Conservation (phyloP, 2,329 filamentous ascomycete genomes). For the Pyrenochaeta sp. region DNA sequence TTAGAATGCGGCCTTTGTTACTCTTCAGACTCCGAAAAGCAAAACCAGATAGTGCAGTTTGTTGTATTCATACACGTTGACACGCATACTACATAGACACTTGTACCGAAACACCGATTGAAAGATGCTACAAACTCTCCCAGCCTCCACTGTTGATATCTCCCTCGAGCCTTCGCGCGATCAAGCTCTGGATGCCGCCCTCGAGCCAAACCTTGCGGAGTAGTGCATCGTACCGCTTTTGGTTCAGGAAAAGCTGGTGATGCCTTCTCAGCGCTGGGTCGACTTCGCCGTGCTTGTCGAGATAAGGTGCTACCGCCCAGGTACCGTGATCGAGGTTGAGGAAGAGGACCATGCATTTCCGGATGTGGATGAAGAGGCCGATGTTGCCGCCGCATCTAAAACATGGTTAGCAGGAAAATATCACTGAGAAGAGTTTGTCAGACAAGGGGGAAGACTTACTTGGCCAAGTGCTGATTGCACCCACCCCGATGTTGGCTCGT, state of each 20-base stretch:
- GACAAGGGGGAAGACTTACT: slow-evolving; percentile 65
- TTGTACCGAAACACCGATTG: not conserved
- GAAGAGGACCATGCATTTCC: slow-evolving; percentile 93
- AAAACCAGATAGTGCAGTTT: no score
- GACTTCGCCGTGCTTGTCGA: slow-evolving; percentile 94
- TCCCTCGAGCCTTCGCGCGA: slow-evolving; percentile 87
- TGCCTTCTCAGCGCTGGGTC: slow-evolving; percentile 87
- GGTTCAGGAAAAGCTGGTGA: slow-evolving; percentile 89
- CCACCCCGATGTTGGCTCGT: slow-evolving; percentile 66
- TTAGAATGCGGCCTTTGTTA: no score
- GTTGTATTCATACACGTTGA: no score
- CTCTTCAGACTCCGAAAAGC: no score
- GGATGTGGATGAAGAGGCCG: slow-evolving; percentile 95
- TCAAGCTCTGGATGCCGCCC: slow-evolving; percentile 86
- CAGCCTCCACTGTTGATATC: slow-evolving; percentile 98
- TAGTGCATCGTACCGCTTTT: slow-evolving; percentile 90
- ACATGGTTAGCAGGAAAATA: slow-evolving; percentile 10
- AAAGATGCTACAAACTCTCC: slow-evolving; percentile 69
- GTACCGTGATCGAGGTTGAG: slow-evolving; percentile 83
- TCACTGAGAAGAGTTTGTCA: slow-evolving; percentile 7
- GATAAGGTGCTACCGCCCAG: slow-evolving; percentile 88
- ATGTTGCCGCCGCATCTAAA: slow-evolving; percentile 84
- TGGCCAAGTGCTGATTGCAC: slow-evolving; percentile 87
- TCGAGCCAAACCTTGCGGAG: slow-evolving; percentile 85
- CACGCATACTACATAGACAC: no score